phyloP scores from a whole-genome alignment of 1,139 yeast species.

The Yamadazyma mexicana region DNA sequence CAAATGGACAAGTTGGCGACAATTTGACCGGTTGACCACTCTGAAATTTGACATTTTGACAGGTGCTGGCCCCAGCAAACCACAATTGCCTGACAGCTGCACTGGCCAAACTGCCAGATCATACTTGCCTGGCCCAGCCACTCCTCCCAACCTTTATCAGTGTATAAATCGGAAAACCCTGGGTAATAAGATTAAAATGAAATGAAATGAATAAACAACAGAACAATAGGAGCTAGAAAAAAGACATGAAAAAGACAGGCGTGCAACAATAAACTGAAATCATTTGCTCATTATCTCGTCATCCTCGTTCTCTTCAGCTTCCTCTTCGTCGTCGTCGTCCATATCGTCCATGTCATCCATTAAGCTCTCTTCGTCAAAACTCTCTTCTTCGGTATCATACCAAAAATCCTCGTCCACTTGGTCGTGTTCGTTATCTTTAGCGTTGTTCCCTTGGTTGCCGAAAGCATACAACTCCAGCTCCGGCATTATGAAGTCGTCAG shows the following conservation, averaged over 20 bases:
- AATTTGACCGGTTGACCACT: no score
- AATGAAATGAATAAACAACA: neutral
- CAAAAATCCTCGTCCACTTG: slow-evolving; percentile 84
- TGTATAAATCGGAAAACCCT: neutral
- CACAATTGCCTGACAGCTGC: no score
- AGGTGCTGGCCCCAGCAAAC: no score
- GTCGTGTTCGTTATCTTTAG: slow-evolving; percentile 53
- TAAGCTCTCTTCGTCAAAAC: slow-evolving; percentile 54
- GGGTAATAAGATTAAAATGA: neutral
- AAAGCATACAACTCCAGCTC: slow-evolving; percentile 60
- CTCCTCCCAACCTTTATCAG: no score
- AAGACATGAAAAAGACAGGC: neutral
- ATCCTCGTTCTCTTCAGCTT: slow-evolving; percentile 46
- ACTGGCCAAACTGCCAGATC: no score
- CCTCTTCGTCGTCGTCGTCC: slow-evolving; percentile 58
- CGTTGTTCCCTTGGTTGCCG: slow-evolving; percentile 41
- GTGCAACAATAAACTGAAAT: slow-evolving; percentile 4
- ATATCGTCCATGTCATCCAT: slow-evolving; percentile 56
- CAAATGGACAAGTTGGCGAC: no score
- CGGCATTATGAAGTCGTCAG: slow-evolving; percentile 83
- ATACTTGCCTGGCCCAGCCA: no score
- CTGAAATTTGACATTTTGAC: no score
- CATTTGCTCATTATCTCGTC: slow-evolving; percentile 34
- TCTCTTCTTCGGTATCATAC: slow-evolving; percentile 69
- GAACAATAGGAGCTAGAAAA: neutral